A percentile compares a stretch with the other conserved stretches of the same genome.
These are phyloP conservation scores for Lizanozyma gosingica DNA, from an alignment of 1,139 yeast species.

Conservation along the genomic window DNA sequence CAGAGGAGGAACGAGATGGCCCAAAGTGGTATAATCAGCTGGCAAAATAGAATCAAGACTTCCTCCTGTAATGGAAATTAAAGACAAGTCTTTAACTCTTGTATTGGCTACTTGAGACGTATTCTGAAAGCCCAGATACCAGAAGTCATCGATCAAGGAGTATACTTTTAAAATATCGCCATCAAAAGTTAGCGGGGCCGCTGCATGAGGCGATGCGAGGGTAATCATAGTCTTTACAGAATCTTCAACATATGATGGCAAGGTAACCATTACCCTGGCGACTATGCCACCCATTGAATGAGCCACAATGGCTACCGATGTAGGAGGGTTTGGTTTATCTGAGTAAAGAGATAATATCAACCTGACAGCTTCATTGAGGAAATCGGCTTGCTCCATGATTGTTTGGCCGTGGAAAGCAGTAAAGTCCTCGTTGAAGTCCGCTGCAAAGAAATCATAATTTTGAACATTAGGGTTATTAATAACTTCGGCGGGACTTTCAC, in stretches of 20 bases:
- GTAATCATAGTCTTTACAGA: constrained; percentile 83
- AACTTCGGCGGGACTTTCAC: constrained; percentile 9
- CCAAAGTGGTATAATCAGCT: constrained; percentile 82
- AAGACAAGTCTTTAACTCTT: constrained; percentile 41
- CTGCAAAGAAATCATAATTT: constrained; percentile 72
- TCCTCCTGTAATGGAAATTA: constrained; percentile 90
- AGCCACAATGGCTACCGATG: constrained; percentile 71
- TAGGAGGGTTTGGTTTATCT: constrained; percentile 33
- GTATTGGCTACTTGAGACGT: constrained; percentile 23
- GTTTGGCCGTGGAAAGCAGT: constrained; percentile 96
- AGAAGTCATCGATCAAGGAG: constrained; percentile 65
- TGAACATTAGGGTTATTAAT: constrained; percentile 21
- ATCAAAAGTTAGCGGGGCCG: constrained; percentile 94
- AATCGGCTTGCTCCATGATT: constrained; percentile 89
- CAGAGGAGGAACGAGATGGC: constrained; percentile 57
- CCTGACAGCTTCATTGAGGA: constrained; percentile 74
- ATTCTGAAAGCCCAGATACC: constrained; percentile 54
- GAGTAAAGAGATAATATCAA: constrained; percentile 66
- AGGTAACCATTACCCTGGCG: constrained; percentile 67
- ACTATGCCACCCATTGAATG: constrained; percentile 99
- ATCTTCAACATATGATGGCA: constrained; percentile 63
- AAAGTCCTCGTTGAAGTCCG: constrained; percentile 92
- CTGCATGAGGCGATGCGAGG: constrained; percentile 86
- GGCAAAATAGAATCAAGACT: constrained; percentile 74
- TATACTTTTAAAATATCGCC: constrained; percentile 75